These are phyloP conservation scores for Paxillus involutus DNA, from an alignment of 768 basidiomycete species.

Conservation along the genomic window DNA sequence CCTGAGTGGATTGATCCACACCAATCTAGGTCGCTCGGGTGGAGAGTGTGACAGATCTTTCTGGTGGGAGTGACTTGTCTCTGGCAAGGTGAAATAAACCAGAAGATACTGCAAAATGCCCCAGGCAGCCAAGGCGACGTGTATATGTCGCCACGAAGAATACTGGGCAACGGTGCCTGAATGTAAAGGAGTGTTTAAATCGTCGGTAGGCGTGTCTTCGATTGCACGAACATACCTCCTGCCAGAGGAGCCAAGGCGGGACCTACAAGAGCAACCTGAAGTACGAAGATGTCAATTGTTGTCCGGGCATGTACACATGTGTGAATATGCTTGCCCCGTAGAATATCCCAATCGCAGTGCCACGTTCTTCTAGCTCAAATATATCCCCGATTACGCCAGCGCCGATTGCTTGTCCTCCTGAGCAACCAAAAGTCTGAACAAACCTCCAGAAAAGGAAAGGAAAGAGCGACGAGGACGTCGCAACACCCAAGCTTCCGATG, in stretches of 20 bases:
- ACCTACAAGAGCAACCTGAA: slow-evolving; percentile 43
- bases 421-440: slow-evolving; percentile 58
- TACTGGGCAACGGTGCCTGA: slow-evolving; percentile 49
- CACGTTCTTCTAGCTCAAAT: slow-evolving; percentile 54
- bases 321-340: slow-evolving; percentile 37
- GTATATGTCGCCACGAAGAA: slow-evolving; percentile 59
- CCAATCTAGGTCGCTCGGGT: slow-evolving; percentile 12
- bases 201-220: not conserved
- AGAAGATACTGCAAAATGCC: slow-evolving; percentile 38
- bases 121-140: slow-evolving; percentile 40
- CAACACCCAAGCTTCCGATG: slow-evolving; percentile 57
- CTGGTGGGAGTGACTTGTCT: slow-evolving; percentile 54
- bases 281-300: not conserved
- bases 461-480: slow-evolving; percentile 41
- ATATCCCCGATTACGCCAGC: slow-evolving; percentile 60
- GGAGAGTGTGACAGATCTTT: slow-evolving; percentile 7
- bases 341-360: slow-evolving; percentile 51
- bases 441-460: slow-evolving; percentile 56
- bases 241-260: slow-evolving; percentile 55
- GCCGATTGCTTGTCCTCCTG: slow-evolving; percentile 52
- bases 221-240: slow-evolving; percentile 38
- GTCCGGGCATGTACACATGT: not conserved
- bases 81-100: slow-evolving; percentile 49
- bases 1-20: slow-evolving; percentile 53
- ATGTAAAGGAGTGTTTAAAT: not conserved